A percentile compares a stretch with the other conserved stretches of the same genome.
Evolutionary conservation across 495 filamentous ascomycete genomes (phyloP).

Genomic region (Aspergillus conjunctus): DNA sequence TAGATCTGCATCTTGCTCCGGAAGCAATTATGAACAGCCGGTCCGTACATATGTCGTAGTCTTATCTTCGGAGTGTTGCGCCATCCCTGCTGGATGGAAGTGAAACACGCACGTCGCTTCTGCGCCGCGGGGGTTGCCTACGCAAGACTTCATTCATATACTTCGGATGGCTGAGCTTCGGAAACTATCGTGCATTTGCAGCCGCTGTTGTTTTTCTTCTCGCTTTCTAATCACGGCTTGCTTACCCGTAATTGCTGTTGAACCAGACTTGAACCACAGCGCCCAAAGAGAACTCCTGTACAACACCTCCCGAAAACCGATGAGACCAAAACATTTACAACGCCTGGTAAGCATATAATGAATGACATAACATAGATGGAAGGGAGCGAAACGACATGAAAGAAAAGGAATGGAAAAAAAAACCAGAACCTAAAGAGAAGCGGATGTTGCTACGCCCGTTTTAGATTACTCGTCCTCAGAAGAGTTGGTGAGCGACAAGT

Average conservation of each 20-base stretch:
- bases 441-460: background rate
- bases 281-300: conserved; percentile 16
- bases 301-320: conserved; percentile 15
- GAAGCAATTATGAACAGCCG: conserved; percentile 8
- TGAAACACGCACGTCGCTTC: background rate
- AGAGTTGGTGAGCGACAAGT: conserved; percentile 91
- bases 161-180: conserved; percentile 3
- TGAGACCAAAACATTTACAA: conserved; percentile 19
- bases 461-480: conserved; percentile 62
- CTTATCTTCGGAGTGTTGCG: background rate
- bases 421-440: conserved; percentile 5
- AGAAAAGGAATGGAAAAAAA: conserved; percentile 6
- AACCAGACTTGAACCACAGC: conserved; percentile 5
- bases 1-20: conserved; percentile 10
- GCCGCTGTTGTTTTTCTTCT: background rate
- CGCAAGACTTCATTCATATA: conserved; percentile 4
- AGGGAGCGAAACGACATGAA: conserved; percentile 5
- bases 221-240: conserved; percentile 2
- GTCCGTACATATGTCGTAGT: background rate
- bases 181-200: conserved; percentile 1
- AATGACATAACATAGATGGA: conserved; percentile 6
- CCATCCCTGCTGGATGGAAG: background rate
- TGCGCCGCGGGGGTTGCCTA: conserved; percentile 1
- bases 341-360: conserved; percentile 23
- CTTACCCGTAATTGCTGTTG: background rate